These are phyloP conservation scores for Ceratonia siliqua DNA, from an alignment of 306 rosid genomes.

Conservation along the genomic window DNA sequence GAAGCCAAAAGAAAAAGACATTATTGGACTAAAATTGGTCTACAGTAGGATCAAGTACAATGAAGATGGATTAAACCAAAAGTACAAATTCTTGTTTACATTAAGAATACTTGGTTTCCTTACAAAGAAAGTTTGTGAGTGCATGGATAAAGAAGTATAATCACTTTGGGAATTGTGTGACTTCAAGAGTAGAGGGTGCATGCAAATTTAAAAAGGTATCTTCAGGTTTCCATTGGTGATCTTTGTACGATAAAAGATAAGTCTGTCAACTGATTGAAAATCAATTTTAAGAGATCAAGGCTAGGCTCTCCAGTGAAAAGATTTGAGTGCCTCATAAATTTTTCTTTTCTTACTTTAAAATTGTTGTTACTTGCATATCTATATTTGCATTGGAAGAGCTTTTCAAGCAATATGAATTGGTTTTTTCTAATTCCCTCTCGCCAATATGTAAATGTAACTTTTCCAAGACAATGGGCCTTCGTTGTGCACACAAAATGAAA, in stretches of 20 bases:
- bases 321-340: neutral
- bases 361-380: neutral
- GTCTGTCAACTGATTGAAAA: neutral
- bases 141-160: neutral
- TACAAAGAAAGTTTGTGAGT: neutral
- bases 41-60: no score
- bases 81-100: neutral
- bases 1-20: no score
- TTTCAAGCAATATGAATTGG: neutral
- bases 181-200: neutral
- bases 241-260: neutral
- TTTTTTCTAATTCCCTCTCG: neutral
- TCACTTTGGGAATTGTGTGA: neutral
- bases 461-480: neutral
- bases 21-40: neutral
- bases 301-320: neutral
- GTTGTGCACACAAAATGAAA: neutral
- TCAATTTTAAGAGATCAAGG: neutral
- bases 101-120: neutral
- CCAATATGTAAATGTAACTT: neutral
- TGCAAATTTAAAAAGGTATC: neutral
- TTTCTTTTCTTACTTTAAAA: neutral
- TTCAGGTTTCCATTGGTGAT: constrained; percentile 12
- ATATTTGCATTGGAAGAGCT: neutral
- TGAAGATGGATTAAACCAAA: neutral